Evolutionary conservation across 2,329 filamentous ascomycete genomes (phyloP).

Genomic region (Fusarium kyushuense): DNA sequence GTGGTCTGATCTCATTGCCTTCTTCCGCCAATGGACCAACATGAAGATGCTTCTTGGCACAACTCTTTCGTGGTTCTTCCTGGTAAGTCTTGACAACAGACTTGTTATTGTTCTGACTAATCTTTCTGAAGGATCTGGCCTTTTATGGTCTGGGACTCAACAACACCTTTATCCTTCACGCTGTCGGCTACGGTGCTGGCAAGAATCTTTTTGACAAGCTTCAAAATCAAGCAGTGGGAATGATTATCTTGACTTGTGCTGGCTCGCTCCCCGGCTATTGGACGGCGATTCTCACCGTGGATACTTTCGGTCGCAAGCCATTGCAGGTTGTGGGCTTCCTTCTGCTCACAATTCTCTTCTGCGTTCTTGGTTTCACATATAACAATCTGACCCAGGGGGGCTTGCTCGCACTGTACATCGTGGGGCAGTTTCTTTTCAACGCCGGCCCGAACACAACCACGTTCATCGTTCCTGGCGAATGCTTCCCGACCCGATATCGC

Average conservation of each 20-base stretch:
- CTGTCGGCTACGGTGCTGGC: conserved; percentile 77
- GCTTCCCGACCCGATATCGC: conserved; percentile 73
- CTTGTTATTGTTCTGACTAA: conserved; percentile 7
- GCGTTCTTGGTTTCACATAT: conserved; percentile 71
- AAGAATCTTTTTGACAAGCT: conserved; percentile 75
- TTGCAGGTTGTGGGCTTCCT: conserved; percentile 76
- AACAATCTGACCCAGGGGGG: conserved; percentile 60
- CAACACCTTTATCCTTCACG: conserved; percentile 75
- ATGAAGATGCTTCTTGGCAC: conserved; percentile 79
- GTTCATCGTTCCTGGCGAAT: conserved; percentile 74
- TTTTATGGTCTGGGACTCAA: conserved; percentile 82
- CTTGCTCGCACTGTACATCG: conserved; percentile 71
- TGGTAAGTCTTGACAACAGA: conserved; percentile 56
- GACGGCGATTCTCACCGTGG: conserved; percentile 78
- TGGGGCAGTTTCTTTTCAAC: conserved; percentile 76
- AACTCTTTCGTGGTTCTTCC: conserved; percentile 84
- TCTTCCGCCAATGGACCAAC: conserved; percentile 78
- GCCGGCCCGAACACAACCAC: conserved; percentile 75
- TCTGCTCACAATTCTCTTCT: conserved; percentile 71
- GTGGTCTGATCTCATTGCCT: conserved; percentile 73
- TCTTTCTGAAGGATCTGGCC: conserved; percentile 66
- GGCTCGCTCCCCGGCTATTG: conserved; percentile 85
- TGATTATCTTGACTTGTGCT: conserved; percentile 81
- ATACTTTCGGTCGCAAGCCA: conserved; percentile 81
- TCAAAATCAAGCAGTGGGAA: conserved; percentile 79